phyloP scores from a whole-genome alignment of 176 grass and related monocot species.

The Tuctoria greenei region DNA sequence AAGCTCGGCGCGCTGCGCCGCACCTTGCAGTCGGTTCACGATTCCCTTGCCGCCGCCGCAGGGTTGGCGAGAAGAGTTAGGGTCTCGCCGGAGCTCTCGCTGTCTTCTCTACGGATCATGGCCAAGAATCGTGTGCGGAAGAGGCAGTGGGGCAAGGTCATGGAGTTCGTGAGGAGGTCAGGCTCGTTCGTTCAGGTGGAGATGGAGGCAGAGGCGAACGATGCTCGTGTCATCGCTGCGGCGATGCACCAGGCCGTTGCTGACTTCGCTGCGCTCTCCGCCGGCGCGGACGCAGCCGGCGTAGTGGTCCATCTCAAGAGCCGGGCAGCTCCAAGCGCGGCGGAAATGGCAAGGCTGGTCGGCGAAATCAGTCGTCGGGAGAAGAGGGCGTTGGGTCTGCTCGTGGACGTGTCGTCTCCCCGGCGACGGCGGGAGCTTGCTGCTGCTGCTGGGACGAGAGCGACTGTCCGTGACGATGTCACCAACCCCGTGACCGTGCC shows the following conservation, averaged over 20 bases:
- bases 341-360: slow-evolving; percentile 34
- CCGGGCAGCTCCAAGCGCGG: slow-evolving; percentile 2
- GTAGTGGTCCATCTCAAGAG: slow-evolving; percentile 41
- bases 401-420: slow-evolving; percentile 10
- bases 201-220: background rate
- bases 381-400: slow-evolving; percentile 33
- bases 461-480: slow-evolving; percentile 45
- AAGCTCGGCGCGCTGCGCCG: slow-evolving; percentile 29
- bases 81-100: slow-evolving; percentile 48
- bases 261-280: background rate
- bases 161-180: slow-evolving; percentile 45
- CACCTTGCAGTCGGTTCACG: slow-evolving; percentile 39
- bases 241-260: slow-evolving; percentile 15
- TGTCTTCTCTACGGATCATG: slow-evolving; percentile 42
- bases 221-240: background rate
- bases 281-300: slow-evolving; percentile 22
- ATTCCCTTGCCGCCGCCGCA: slow-evolving; percentile 27
- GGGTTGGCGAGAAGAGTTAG: slow-evolving; percentile 22
- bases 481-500: slow-evolving; percentile 61
- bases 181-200: slow-evolving; percentile 46
- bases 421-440: slow-evolving; percentile 20
- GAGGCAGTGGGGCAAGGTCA: slow-evolving; percentile 35
- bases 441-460: background rate
- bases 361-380: slow-evolving; percentile 2
- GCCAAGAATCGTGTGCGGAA: background rate